Base-by-base conservation (phyloP, 1,284 basidiomycete genomes). In the Hypsizygus ulmarius region DNA sequence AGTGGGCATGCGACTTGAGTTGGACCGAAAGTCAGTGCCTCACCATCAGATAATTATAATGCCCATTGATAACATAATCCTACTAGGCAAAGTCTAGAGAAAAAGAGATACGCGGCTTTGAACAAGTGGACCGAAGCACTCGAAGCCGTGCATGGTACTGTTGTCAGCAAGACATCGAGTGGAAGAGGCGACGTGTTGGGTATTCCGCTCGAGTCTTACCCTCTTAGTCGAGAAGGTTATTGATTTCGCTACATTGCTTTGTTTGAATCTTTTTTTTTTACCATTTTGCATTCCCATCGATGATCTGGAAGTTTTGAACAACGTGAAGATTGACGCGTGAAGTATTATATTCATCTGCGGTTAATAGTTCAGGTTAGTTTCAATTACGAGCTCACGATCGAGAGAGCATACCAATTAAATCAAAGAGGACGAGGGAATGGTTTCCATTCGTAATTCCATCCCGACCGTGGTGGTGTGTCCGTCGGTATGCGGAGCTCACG, bases 1-100 rank as follows among this genome's bases (percentile, higher is more conserved):
- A 69, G 93, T 97, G 29, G 84, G 89, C 15, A 93, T 94, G 74
- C 78, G 90, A 45, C 77, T 99, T 11, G 91, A 98, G 60, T 76
- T 99, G 18, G 91, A 97, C 60, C 75, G 83, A 62, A 85, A 92
- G 90, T 94, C 60, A 54, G 89, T 74, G 7, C 16, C 8, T 16
- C n/a, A 19, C 5, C 12, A 18, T 34, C 8, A 7, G 14, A n/a
- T 39, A 15, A 9, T 8, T 42, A 21, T 37, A 47, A n/a, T n/a
- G n/a, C n/a, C n/a, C 16, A 39, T 45, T 40, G 18, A 36, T 38
- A 25, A 14, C 28, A 38, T 46, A 35, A 18, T 39, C 14, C 16
- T n/a, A 42, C 33, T 45, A 95, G 93, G 58, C 84, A 91, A 75
- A 85, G 81, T 55, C 74, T 94, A 39, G 87, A 90, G 63, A 88